Base-by-base conservation (phyloP, 2,329 filamentous ascomycete genomes). In the Acephala macrosclerotiorum region DNA sequence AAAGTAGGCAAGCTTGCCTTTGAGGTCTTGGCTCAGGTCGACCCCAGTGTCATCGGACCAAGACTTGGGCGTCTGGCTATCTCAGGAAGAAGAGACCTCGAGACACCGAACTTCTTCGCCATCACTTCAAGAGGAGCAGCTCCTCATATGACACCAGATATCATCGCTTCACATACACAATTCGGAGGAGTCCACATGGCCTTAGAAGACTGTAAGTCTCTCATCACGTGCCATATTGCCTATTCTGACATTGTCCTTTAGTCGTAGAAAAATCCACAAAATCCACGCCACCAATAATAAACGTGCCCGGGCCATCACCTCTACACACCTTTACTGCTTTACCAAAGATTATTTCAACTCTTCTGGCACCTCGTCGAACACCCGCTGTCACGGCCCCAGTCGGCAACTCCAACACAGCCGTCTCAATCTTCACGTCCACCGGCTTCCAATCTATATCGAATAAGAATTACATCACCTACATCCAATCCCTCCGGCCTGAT, bases 61-160 rank as follows among this genome's bases (percentile, higher is more conserved):
- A 72, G 76, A 49, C 64, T 77, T 42, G 76, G 75, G 51, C 65
- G 61, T 59, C 65, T 98, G 26, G 80, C 83, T 4, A 77, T 96
- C 6, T 82, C 78, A 73, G 88, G 79, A 49, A 85, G 91, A 66
- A 86, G 84, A 68, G 79, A 84, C n/a, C 84, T 97, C 69, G 82
- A 91, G 22, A 99, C 96, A 35, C 96, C 96, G 51, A 91, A 91
- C 76, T 97, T 91, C 77, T 81, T 97, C 65, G 90, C 88, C 59
- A 83, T 91, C 70, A 91, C 92, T 2, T 97, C 96, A 38, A 87
- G 96, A 74, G 96, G 96, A 25, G 87, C 87, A 1, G 82, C 98
- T 40, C 94, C 96, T 60, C 96, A 99, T 80, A 80, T 99, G 70
- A 92, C 94, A 2, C 94, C 94, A 45, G 96, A 99, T 81, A 91